Percentiles rank a stretch among this genome's conserved stretches.
Evolutionary conservation across 805 yeast species (phyloP).

Genomic region (Zygosaccharomyces rouxii): DNA sequence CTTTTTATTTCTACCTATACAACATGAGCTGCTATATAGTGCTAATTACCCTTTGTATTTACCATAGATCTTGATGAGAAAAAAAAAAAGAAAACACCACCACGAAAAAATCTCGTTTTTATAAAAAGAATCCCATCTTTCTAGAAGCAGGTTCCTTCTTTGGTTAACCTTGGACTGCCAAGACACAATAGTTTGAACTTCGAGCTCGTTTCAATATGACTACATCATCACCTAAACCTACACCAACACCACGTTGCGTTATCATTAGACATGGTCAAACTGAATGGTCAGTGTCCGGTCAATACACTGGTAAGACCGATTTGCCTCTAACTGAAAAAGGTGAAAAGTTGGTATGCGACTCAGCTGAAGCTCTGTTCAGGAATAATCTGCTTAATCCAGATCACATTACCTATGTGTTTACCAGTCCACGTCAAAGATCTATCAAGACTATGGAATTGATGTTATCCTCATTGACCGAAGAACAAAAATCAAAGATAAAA

Average conservation of each 20-base stretch:
- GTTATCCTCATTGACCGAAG: slow-evolving; percentile 45
- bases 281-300: slow-evolving; percentile 93
- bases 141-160: neutral
- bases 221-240: slow-evolving; percentile 10
- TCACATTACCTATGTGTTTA: slow-evolving; percentile 57
- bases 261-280: slow-evolving; percentile 87
- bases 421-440: slow-evolving; percentile 83
- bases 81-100: neutral
- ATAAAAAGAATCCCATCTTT: neutral
- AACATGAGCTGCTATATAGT: neutral
- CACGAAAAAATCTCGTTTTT: neutral
- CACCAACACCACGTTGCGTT: slow-evolving; percentile 60
- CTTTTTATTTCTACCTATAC: neutral
- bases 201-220: no score
- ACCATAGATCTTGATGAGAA: neutral
- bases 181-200: no score
- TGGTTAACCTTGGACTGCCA: no score
- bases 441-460: slow-evolving; percentile 66
- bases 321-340: slow-evolving; percentile 75
- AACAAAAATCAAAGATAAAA: slow-evolving; percentile 41
- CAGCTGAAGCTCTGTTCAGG: slow-evolving; percentile 63
- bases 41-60: neutral
- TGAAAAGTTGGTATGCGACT: slow-evolving; percentile 64
- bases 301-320: slow-evolving; percentile 84
- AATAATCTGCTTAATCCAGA: slow-evolving; percentile 59